Evolutionary conservation across 495 filamentous ascomycete species (phyloP).

Genomic region (Trichoderma asperelloides): DNA sequence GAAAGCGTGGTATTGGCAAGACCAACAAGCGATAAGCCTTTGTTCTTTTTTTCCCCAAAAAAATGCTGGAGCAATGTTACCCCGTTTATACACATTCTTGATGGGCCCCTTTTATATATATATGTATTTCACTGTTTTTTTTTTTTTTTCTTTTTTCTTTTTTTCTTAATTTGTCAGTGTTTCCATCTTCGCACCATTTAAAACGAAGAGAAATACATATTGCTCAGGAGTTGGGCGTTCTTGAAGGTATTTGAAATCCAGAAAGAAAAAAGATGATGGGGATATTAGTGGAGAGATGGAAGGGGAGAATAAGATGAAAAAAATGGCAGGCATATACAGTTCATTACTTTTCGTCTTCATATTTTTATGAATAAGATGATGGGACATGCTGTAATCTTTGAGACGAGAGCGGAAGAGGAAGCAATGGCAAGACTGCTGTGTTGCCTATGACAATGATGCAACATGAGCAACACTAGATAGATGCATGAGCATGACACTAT

Average conservation of each 20-base stretch:
- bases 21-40: slow-evolving; percentile 35
- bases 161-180: neutral
- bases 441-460: neutral
- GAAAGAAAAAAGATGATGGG: neutral
- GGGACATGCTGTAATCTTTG: too few species aligned
- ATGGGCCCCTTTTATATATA: neutral
- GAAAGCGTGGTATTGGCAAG: slow-evolving; percentile 53
- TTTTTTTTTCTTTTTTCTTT: neutral
- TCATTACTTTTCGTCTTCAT: neutral
- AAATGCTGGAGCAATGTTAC: neutral
- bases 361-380: neutral
- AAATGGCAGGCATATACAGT: too few species aligned
- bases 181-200: neutral
- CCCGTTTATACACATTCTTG: neutral
- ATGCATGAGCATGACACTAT: neutral
- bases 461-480: neutral
- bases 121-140: neutral
- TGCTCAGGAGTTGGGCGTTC: slow-evolving; percentile 7
- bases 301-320: too few species aligned
- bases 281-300: too few species aligned
- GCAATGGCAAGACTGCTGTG: neutral
- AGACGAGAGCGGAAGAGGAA: neutral
- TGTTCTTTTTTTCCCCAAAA: neutral
- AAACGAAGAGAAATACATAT: neutral
- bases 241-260: neutral